These are phyloP conservation scores for Pyrus bretschneideri DNA, from an alignment of 306 rosid species.

Conservation along the genomic window DNA sequence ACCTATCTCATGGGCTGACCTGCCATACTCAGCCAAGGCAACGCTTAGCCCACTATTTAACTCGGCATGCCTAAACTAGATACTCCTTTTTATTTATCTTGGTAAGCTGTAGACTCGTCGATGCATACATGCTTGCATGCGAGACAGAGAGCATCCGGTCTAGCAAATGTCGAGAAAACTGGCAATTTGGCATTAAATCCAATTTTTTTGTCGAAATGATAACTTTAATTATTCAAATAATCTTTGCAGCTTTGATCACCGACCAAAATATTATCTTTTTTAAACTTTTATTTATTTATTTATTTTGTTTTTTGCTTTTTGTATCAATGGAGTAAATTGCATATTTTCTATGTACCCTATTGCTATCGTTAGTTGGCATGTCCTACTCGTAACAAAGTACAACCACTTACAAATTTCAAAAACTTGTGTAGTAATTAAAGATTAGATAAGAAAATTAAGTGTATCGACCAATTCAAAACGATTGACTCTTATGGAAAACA, in stretches of 20 bases:
- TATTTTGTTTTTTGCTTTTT: background rate
- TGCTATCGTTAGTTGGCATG: background rate
- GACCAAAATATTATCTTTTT: background rate
- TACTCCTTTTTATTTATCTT: too few species aligned
- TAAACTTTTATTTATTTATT: too few species aligned
- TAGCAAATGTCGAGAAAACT: background rate
- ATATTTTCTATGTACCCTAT: background rate
- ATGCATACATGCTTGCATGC: too few species aligned
- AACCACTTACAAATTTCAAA: background rate
- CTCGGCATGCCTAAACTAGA: too few species aligned
- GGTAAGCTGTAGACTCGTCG: too few species aligned
- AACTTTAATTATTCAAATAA: too few species aligned
- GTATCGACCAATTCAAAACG: background rate
- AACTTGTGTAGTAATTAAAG: background rate
- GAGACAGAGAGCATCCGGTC: too few species aligned
- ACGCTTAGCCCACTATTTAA: too few species aligned
- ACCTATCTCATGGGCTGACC: too few species aligned
- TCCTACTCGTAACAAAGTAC: background rate
- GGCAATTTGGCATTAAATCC: background rate
- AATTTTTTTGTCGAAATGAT: too few species aligned
- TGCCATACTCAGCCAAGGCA: too few species aligned
- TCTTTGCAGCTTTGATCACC: background rate
- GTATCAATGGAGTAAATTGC: background rate
- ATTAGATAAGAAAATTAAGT: background rate
- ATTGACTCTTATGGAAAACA: background rate